phyloP scores from a whole-genome alignment of 1,139 yeast species.

The Schwanniomyces etchellsii region DNA sequence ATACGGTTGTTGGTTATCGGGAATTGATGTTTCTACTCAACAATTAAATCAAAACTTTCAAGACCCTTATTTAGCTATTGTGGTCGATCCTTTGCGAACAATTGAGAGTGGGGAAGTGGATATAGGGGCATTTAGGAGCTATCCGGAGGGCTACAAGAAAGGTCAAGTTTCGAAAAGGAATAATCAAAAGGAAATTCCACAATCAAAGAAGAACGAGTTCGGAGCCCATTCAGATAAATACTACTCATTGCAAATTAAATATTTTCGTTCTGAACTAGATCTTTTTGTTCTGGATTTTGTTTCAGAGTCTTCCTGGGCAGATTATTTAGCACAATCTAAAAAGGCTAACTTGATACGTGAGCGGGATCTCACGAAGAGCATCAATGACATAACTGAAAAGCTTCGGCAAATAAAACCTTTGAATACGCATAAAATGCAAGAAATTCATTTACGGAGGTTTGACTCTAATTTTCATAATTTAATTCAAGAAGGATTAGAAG shows the following conservation, averaged over 20 bases:
- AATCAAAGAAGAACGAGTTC: slow-evolving; percentile 50
- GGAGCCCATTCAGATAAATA: slow-evolving; percentile 70
- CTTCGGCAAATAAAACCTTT: slow-evolving; percentile 3
- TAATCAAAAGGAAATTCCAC: slow-evolving; percentile 26
- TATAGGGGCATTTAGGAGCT: slow-evolving; percentile 89
- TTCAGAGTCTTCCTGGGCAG: slow-evolving; percentile 49
- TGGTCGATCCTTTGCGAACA: slow-evolving; percentile 78
- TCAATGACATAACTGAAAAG: slow-evolving; percentile 3
- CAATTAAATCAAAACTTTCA: slow-evolving; percentile 79
- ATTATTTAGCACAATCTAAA: slow-evolving; percentile 10
- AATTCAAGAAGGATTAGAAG: neutral
- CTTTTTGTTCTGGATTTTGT: slow-evolving; percentile 38
- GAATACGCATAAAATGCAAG: slow-evolving; percentile 3
- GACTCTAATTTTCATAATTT: slow-evolving; percentile 1
- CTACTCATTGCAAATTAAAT: slow-evolving; percentile 62
- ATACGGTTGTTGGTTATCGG: slow-evolving; percentile 91
- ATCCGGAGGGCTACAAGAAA: slow-evolving; percentile 37
- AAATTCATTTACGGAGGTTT: slow-evolving; percentile 4
- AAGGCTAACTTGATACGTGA: slow-evolving; percentile 3
- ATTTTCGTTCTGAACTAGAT: slow-evolving; percentile 58
- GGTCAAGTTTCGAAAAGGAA: slow-evolving; percentile 3
- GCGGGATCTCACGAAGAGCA: slow-evolving; percentile 3
- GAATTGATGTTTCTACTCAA: slow-evolving; percentile 88
- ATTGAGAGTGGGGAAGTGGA: slow-evolving; percentile 62
- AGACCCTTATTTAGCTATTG: slow-evolving; percentile 88